Conservation (phyloP, 2,329 filamentous ascomycete species). For the Allantophomopsis cytisporea region DNA sequence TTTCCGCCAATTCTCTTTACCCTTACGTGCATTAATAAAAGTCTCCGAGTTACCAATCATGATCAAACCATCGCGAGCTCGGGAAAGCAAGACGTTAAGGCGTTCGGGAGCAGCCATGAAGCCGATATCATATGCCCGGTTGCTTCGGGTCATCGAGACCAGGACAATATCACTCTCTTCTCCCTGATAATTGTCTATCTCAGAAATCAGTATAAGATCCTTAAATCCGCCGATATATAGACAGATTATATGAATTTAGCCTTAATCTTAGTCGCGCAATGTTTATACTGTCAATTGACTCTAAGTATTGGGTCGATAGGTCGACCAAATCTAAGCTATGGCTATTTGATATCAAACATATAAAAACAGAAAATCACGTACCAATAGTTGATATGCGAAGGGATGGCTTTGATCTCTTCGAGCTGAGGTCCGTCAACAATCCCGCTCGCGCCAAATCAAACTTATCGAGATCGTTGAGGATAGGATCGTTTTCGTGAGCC, state of each 20-base stretch:
- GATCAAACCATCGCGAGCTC: constrained; percentile 52
- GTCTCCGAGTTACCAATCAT: constrained; percentile 58
- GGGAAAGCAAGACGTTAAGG: constrained; percentile 55
- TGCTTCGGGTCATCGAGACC: constrained; percentile 53
- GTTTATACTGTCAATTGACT: background rate
- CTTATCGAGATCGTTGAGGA: constrained; percentile 56
- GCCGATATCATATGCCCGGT: constrained; percentile 48
- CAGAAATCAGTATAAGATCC: background rate
- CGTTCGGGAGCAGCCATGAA: constrained; percentile 55
- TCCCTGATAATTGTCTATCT: constrained; percentile 64
- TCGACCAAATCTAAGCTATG: background rate
- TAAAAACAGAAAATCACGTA: constrained; percentile 21
- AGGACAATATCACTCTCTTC: constrained; percentile 66
- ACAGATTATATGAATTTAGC: background rate
- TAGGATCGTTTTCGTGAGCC: constrained; percentile 41
- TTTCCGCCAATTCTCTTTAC: constrained; percentile 38
- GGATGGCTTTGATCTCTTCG: constrained; percentile 32
- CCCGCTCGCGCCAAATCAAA: constrained; percentile 49
- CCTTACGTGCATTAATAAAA: constrained; percentile 45
- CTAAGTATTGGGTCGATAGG: background rate
- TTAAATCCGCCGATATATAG: too few relatives aligned
- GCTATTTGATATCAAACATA: background rate
- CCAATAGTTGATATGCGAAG: constrained; percentile 58
- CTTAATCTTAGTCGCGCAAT: background rate
- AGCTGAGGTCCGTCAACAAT: constrained; percentile 36